Evolutionary conservation across 148 eudicot genomes (phyloP).

Genomic region (Beta vulgaris): DNA sequence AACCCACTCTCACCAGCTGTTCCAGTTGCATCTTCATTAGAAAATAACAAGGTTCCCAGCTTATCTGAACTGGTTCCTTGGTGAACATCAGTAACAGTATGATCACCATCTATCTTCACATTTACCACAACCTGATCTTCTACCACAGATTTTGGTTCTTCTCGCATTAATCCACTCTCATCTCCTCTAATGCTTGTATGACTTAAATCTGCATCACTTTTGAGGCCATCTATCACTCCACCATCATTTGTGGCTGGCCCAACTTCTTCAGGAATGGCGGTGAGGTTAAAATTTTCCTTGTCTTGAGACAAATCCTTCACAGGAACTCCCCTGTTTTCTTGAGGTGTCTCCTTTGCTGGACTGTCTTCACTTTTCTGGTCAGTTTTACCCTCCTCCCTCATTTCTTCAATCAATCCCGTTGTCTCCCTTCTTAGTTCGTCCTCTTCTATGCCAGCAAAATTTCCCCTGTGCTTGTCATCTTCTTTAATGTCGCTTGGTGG

Average conservation of each 20-base stretch:
- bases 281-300: constrained; percentile 1
- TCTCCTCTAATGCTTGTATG: background rate
- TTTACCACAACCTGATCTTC: constrained; percentile 30
- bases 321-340: constrained; percentile 9
- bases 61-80: constrained; percentile 24
- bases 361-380: background rate
- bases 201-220: constrained; percentile 9
- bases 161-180: constrained; percentile 8
- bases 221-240: constrained; percentile 4
- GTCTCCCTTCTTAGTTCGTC: constrained; percentile 28
- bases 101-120: constrained; percentile 23
- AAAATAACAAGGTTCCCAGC: constrained; percentile 17
- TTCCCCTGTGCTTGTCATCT: background rate
- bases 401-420: constrained; percentile 25
- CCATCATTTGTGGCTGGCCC: constrained; percentile 6
- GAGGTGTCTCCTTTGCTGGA: background rate
- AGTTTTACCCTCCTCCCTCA: constrained; percentile 32
- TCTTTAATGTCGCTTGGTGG: constrained; percentile 14
- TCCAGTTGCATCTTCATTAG: constrained; percentile 26
- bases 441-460: constrained; percentile 16
- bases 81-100: constrained; percentile 12
- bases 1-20: constrained; percentile 25
- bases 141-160: constrained; percentile 9
- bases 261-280: constrained; percentile 21
- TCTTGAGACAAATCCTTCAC: constrained; percentile 5